phyloP scores from a whole-genome alignment of 2,329 filamentous ascomycete species.

The Cladosporium austrohemisphaericum region DNA sequence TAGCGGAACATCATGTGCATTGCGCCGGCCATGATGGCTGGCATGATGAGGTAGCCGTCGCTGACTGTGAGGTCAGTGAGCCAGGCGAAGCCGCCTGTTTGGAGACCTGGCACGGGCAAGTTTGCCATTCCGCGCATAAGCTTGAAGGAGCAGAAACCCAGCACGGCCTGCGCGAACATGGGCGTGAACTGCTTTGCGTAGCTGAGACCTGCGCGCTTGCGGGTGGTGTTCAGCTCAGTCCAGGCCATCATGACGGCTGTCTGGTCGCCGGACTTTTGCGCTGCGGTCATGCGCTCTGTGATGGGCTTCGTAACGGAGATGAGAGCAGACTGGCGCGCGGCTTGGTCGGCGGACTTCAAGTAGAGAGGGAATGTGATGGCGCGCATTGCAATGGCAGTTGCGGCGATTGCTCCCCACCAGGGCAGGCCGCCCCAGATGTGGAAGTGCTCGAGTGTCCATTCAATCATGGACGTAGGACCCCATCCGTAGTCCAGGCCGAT shows the following conservation, averaged over 20 bases:
- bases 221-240: constrained; percentile 49
- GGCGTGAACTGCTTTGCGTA: constrained; percentile 51
- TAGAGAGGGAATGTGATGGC: constrained; percentile 62
- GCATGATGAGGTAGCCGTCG: constrained; percentile 77
- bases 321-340: constrained; percentile 60
- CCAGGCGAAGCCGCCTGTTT: constrained; percentile 70
- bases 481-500: constrained; percentile 85
- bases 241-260: constrained; percentile 45
- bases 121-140: constrained; percentile 68
- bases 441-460: constrained; percentile 76
- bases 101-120: constrained; percentile 76
- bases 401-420: constrained; percentile 75
- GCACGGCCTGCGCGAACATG: constrained; percentile 59
- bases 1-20: constrained; percentile 35
- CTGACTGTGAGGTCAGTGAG: constrained; percentile 68
- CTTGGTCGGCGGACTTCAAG: constrained; percentile 58
- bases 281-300: constrained; percentile 51
- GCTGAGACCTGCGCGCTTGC: constrained; percentile 54
- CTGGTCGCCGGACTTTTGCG: constrained; percentile 44
- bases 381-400: constrained; percentile 64
- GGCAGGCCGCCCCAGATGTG: constrained; percentile 72
- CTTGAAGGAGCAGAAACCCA: constrained; percentile 79
- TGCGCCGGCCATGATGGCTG: constrained; percentile 40
- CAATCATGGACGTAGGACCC: constrained; percentile 69
- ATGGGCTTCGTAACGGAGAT: constrained; percentile 55